phyloP scores from a whole-genome alignment of 108 stramenopile species.

The Schizochytrium sp. region DNA sequence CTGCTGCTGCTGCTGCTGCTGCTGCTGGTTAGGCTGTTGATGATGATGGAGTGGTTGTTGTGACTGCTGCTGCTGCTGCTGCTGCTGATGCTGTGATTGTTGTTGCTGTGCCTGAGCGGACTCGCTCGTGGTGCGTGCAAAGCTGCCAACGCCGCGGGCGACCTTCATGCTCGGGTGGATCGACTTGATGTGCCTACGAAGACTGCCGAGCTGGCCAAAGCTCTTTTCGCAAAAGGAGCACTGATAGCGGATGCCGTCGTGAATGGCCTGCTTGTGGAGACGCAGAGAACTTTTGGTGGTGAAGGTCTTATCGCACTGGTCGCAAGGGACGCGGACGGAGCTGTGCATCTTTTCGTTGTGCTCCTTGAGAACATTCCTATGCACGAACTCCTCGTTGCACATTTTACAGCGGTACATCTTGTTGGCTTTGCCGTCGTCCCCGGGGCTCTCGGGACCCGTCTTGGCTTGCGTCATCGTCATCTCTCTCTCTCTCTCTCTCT shows the following conservation, averaged over 20 bases:
- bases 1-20: no score
- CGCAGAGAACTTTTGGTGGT: background rate
- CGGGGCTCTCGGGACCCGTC: no score
- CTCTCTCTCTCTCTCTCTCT: no score
- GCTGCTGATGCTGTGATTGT: no score
- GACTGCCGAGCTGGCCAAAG: constrained; percentile 3
- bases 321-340: background rate
- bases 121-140: background rate
- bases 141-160: background rate
- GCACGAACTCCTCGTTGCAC: constrained; percentile 2
- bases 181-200: background rate
- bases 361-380: background rate
- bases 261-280: constrained; percentile 5
- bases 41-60: no score
- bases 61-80: no score
- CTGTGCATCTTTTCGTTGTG: background rate
- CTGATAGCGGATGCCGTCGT: constrained; percentile 11
- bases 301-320: background rate
- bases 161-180: background rate
- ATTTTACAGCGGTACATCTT: background rate
- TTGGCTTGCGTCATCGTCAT: no score
- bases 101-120: no score
- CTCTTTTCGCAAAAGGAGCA: background rate
- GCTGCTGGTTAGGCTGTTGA: no score
- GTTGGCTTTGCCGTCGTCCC: background rate